Conservation (phyloP, 805 yeast species). For the Ogataea kodamae region DNA sequence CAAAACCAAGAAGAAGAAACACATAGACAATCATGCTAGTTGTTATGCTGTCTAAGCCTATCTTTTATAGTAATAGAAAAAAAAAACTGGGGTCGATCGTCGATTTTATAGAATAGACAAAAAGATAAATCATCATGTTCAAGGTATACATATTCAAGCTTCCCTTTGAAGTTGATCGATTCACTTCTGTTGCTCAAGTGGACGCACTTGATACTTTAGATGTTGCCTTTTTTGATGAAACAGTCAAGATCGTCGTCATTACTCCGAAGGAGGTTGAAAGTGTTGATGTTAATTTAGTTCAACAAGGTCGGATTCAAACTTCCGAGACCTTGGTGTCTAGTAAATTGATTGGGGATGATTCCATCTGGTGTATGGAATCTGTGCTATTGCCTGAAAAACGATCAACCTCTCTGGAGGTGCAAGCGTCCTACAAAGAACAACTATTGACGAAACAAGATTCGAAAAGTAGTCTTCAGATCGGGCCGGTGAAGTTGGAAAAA, state of each 20-base stretch:
- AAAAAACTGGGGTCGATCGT: constrained; percentile 3
- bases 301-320: constrained; percentile 11
- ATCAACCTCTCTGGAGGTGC: constrained; percentile 15
- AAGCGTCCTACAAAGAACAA: constrained; percentile 17
- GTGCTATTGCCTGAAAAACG: constrained; percentile 21
- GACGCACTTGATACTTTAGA: constrained; percentile 1
- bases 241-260: constrained; percentile 10
- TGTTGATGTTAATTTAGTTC: constrained; percentile 11
- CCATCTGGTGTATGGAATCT: constrained; percentile 19
- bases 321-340: constrained; percentile 1
- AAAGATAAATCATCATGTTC: constrained; percentile 4
- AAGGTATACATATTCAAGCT: constrained; percentile 5
- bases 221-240: constrained; percentile 19
- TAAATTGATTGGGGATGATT: neutral
- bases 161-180: neutral
- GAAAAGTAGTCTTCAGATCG: constrained; percentile 13
- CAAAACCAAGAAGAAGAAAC: constrained; percentile 1
- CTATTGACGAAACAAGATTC: constrained; percentile 8
- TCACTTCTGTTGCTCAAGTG: constrained; percentile 4
- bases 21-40: constrained; percentile 1
- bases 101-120: neutral
- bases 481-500: constrained; percentile 7
- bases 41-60: constrained; percentile 7
- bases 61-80: constrained; percentile 1
- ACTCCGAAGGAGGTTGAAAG: constrained; percentile 5